phyloP scores from a whole-genome alignment of 306 rosid species.

The Geum urbanum region DNA sequence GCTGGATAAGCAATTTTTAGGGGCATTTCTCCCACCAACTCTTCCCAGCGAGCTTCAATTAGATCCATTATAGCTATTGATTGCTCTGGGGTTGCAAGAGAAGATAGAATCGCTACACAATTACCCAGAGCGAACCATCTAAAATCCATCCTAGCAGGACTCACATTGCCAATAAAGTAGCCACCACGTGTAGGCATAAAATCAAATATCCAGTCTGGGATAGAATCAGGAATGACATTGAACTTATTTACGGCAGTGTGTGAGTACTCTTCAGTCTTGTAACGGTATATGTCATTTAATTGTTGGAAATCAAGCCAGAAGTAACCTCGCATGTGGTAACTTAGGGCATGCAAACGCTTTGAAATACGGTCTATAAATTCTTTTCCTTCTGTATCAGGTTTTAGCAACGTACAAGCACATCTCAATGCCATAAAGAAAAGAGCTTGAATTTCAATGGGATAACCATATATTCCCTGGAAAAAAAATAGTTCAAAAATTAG shows the following conservation, averaged over 20 bases:
- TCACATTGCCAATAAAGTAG: conserved; percentile 86
- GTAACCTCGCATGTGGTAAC: conserved; percentile 82
- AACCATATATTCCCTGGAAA: conserved; percentile 80
- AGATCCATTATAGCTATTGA: conserved; percentile 93
- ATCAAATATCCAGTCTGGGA: conserved; percentile 89
- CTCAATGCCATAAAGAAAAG: conserved; percentile 88
- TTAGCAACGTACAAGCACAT: conserved; percentile 69
- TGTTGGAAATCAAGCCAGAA: conserved; percentile 94
- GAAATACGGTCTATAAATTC: conserved; percentile 75
- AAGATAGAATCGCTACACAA: conserved; percentile 79
- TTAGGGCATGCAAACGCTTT: conserved; percentile 85
- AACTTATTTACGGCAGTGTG: conserved; percentile 95
- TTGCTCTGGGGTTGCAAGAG: conserved; percentile 88
- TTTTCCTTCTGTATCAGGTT: conserved; percentile 75
- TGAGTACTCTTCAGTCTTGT: conserved; percentile 91
- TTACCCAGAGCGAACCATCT: conserved; percentile 92
- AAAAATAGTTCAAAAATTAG: not conserved
- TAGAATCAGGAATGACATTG: conserved; percentile 90
- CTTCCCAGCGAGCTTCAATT: conserved; percentile 91
- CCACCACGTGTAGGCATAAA: conserved; percentile 92
- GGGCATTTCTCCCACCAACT: conserved; percentile 93
- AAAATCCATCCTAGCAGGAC: conserved; percentile 97
- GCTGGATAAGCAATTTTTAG: conserved; percentile 80
- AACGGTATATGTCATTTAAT: conserved; percentile 83
- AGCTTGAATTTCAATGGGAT: conserved; percentile 93